Conservation (phyloP, 108 stramenopile genomes). For the Bacterosira constricta region DNA sequence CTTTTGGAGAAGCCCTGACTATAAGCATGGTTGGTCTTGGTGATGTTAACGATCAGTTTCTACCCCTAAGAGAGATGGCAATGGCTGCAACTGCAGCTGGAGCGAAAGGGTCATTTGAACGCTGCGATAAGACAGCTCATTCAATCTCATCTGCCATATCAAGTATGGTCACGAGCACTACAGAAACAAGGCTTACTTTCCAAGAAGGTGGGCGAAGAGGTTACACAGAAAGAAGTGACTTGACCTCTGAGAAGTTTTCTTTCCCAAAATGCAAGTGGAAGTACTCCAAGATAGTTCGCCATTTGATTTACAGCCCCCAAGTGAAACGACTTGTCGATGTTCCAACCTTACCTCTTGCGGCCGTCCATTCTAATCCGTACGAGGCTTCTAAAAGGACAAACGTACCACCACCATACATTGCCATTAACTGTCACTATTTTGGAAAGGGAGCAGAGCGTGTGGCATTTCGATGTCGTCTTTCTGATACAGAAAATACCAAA, state of each 20-base stretch:
- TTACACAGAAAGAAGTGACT: constrained; percentile 16
- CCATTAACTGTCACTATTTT: constrained; percentile 30
- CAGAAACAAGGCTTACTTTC: constrained; percentile 43
- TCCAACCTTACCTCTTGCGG: constrained; percentile 1
- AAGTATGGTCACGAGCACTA: constrained; percentile 51
- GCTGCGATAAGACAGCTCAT: constrained; percentile 51
- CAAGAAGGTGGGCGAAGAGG: constrained; percentile 32
- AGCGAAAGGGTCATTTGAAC: constrained; percentile 45
- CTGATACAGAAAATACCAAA: constrained; percentile 14
- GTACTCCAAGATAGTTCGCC: constrained; percentile 35
- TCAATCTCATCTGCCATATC: constrained; percentile 49
- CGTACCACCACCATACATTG: constrained; percentile 27
- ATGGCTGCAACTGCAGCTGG: constrained; percentile 26
- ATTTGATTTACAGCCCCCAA: constrained; percentile 33
- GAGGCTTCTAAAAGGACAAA: constrained; percentile 16
- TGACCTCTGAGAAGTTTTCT: constrained; percentile 27
- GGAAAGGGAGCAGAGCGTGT: constrained; percentile 54
- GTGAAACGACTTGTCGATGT: neutral
- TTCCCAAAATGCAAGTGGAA: constrained; percentile 34
- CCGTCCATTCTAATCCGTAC: neutral
- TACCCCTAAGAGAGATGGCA: constrained; percentile 25
- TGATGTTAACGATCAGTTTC: constrained; percentile 19
- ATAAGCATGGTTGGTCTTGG: constrained; percentile 41
- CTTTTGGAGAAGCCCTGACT: constrained; percentile 18
- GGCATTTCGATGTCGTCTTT: constrained; percentile 48